Evolutionary conservation across 768 basidiomycete species (phyloP).

Genomic region (Boletus reticuloceps): DNA sequence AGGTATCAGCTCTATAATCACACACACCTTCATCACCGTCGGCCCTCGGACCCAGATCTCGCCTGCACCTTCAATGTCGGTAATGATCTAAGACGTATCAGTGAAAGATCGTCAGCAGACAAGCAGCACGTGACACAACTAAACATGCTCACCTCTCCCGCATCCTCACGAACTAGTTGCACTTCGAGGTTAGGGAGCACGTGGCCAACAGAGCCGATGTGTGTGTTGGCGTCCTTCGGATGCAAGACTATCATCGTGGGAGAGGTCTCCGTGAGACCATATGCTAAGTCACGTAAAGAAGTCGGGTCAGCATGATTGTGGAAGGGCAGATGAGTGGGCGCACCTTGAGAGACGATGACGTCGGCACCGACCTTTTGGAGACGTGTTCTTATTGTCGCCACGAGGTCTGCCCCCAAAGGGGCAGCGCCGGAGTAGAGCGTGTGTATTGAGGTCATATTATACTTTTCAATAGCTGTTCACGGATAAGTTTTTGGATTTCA

Average conservation of each 20-base stretch:
- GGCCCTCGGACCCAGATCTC: slow-evolving; percentile 84
- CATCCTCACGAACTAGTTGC: slow-evolving; percentile 64
- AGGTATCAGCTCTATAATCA: neutral
- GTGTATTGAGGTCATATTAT: slow-evolving; percentile 60
- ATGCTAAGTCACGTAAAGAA: slow-evolving; percentile 42
- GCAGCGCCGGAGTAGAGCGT: slow-evolving; percentile 75
- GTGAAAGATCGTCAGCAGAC: neutral
- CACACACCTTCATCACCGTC: slow-evolving; percentile 71
- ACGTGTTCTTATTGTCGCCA: slow-evolving; percentile 42
- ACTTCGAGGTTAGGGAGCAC: slow-evolving; percentile 77
- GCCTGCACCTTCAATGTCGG: slow-evolving; percentile 46
- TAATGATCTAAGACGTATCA: slow-evolving; percentile 20
- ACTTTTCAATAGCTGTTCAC: slow-evolving; percentile 54
- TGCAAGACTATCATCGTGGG: slow-evolving; percentile 64
- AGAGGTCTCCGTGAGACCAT: slow-evolving; percentile 81
- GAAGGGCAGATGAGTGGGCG: neutral
- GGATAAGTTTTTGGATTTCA: too few species aligned
- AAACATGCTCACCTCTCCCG: slow-evolving; percentile 37
- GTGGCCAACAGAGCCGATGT: slow-evolving; percentile 64
- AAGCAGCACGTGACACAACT: too few species aligned
- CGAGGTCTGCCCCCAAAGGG: slow-evolving; percentile 66
- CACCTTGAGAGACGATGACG: slow-evolving; percentile 52
- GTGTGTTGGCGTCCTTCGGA: slow-evolving; percentile 38
- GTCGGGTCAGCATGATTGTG: neutral
- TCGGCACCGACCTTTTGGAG: slow-evolving; percentile 41